Base-by-base conservation (phyloP, 75 land plant species). In the Isoetes taiwanensis region DNA sequence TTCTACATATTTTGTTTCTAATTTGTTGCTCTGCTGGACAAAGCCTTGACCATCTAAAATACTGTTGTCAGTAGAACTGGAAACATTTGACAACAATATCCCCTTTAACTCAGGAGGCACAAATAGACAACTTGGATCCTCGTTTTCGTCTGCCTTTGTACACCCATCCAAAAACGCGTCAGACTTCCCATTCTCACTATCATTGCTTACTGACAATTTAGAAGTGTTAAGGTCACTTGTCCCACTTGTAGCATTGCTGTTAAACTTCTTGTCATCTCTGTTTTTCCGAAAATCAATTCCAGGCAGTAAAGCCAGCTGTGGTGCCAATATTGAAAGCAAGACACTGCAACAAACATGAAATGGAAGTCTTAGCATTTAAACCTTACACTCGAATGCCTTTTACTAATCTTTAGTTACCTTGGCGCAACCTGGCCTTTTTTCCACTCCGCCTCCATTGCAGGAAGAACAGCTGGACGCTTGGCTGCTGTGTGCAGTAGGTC, bases 371-470 rank as follows among this genome's bases (percentile, higher is more conserved):
- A 37, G 14, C 39, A 37, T 37, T 9, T 37, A 9, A 37, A 37
- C 12, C 9, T 9, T 37, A 37, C 39, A 37, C 12, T 37, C 14
- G 39, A 9, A 9, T 37, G 14, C 39, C 14, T 9, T 37, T 9
- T n/a, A n/a, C n/a, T n/a, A n/a, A n/a, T n/a, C n/a, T 41, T 56
- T 9, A 46, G 32, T 34, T 46, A 90, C 97, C 97, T 90, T 35
- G 97, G 93, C 29, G 81, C 66, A 61, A 86, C 84, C 48, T 70
- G 53, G 37, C 93, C 87, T 54, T 66, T 73, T 53, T 80, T 82
- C 97, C 97, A 90, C 59, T 90, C 88, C 42, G 67, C 66, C 65
- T 90, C 97, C 43, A 90, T 52, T 19, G 87, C 80, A 61, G 94
- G 82, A 69, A 90, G 80, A 58, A 90, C 77, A 42, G 74, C 56